Evolutionary conservation across 2,329 filamentous ascomycete species (phyloP), one percentile per base, ranked within the genome.

Genomic region (Verruconis gallopava): DNA sequence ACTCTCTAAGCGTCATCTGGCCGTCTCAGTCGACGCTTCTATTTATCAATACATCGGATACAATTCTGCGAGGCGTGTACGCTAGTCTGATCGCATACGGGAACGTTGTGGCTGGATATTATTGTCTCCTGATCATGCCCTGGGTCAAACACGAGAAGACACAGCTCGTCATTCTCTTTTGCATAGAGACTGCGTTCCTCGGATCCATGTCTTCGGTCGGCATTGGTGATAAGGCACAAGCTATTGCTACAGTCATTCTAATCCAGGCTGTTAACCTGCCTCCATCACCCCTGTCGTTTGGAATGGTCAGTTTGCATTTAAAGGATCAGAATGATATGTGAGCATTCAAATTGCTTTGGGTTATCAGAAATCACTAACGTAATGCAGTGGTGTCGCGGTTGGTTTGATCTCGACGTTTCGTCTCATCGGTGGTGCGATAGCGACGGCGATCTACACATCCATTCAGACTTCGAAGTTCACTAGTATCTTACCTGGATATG

Each of bases 371-470:
- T n/a, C 12, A 5, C 15, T 52, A 52, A 12, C n/a, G 6, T 5
- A 9, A 13, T 4, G 3, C 18, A 44, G 42, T 44, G 59, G 60
- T 17, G 50, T 61, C 9, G 59, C 59, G 2, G 57, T 60, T 22
- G 60, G 60, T n/a, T 51, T 62, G 1, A 56, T 55, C 1, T 54
- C 55, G 1, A 62, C 60, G 5, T 60, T 59, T 46, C 54, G 60
- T 11, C 53, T 62, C 3, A 52, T 63, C 20, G 57, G 57, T 17
- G 59, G 60, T 38, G 57, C 60, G 13, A 52, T 63, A 2, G 58
- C 59, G 5, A 60, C 55, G 3, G 58, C 57, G 20, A 61, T 64
- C 42, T 64, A 61, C 51, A 59, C 56, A 1, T 52, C 55, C 21
- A 58, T 63, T 35, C 53, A 55, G 38, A 1, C 38, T 5, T 9